Evolutionary conservation across 176 grass and related monocot species (phyloP), one percentile per base, ranked within the genome.

Genomic region (Dactylis glomerata): DNA sequence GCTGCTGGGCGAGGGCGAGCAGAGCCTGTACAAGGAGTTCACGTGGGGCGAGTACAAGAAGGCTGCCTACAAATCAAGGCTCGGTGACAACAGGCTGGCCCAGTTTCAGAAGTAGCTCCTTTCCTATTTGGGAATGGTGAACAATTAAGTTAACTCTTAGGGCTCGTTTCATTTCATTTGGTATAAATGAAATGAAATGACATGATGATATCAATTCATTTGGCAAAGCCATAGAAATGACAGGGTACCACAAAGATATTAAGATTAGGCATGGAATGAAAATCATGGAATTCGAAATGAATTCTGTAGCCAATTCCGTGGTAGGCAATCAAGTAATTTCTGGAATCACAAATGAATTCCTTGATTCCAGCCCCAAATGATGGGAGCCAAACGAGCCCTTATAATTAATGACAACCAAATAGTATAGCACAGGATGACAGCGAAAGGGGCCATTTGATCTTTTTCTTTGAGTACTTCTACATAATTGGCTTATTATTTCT

Each of bases 11-110:
- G 86, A 94, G 15, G 90, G 88, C 47, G 97, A 96, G 92, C 88
- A 94, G 78, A 92, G 92, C 92, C 19, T 88, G 65, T 99, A 96
- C 93, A 94, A 84, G 76, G 93, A 96, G 47, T 99, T 99, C 93
- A 99, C 97, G 82, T 99, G 97, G 97, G 80, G 33, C 12, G 97
- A 96, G 76, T 99, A 99, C 93, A 99, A 99, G 91, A 94, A 85
- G 90, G 93, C 97, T 84, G 93, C 97, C 26, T 99, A 96, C 86
- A 96, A 91, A 49, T 92, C 93, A n/a, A 94, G 97, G 91, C 93
- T 99, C 30, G 90, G 80, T 44, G 97, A 99, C 79, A 89, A 99
- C 78, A 94, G 93, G 76, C 90, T 99, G 77, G 84, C 89, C 73
- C 83, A 86, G 52, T 99, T 99, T 80, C 88, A 92, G 62, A 90